Evolutionary conservation across 352 stramenopile species (phyloP), one percentile per base, ranked within the genome.

Genomic region (Blastocystis sp.): DNA sequence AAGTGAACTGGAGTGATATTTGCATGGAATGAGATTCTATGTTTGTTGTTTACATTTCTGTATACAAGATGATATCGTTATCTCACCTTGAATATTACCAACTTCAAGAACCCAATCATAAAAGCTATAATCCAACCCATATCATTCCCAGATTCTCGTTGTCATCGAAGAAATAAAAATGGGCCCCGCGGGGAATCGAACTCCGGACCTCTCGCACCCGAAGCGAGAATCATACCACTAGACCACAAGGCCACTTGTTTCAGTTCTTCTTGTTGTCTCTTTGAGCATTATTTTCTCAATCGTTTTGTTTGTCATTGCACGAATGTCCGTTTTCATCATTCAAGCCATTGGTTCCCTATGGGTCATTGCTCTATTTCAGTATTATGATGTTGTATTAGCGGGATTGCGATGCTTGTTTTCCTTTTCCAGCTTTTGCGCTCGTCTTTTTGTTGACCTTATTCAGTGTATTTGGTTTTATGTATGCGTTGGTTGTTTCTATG

Each of bases 211-310:
- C 61, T 73, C 61, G 61, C 61, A 73, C 61, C 61, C 61, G 38
- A 73, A 73, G 61, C 61, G 61, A 73, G 61, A 73, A 73, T 73
- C 61, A 73, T 73, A 73, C 61, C 61, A 73, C 61, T 73, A 73
- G 61, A 73, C 61, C 61, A 73, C 61, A 73, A 73, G 38, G 61
- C 61, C 61, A 24, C 61, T 32, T 34, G n/a, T 16, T n/a, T 14
- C 21, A 0, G n/a, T 32, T 73, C n/a, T 29, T 73, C 11, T 32
- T 69, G 16, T 46, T 34, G 11, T 34, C 14, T n/a, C 24, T 64
- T 29, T 64, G 27, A 21, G 54, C n/a, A 56, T n/a, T n/a, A 56
- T 56, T 1, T n/a, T n/a, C n/a, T n/a, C n/a, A n/a, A n/a, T n/a
- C n/a, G n/a, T n/a, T n/a, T n/a, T n/a, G n/a, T n/a, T n/a, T n/a